Conservation (phyloP, 2,329 filamentous ascomycete species). For the Dactylonectria macrodidyma region DNA sequence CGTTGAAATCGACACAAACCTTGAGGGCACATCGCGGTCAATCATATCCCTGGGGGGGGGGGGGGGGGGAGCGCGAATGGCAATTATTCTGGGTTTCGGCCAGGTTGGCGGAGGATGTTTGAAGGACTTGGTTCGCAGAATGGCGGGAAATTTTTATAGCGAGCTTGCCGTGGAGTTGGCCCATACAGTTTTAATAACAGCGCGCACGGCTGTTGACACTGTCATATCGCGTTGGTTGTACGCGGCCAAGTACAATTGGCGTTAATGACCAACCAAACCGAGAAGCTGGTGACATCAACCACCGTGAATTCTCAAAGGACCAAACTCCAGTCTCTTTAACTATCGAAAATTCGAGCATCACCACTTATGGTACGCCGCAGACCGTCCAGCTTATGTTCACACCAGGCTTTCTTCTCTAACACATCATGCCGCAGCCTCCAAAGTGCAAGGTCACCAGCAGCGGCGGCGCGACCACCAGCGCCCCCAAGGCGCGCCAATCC, state of each 20-base stretch:
- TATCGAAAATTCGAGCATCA: not conserved
- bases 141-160: slow-evolving; percentile 34
- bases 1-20: slow-evolving; percentile 38
- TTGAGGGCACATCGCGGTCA: slow-evolving; percentile 25
- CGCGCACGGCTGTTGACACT: slow-evolving; percentile 17
- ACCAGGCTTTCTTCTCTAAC: not conserved
- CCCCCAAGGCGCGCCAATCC: slow-evolving; percentile 73
- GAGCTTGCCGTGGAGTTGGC: slow-evolving; percentile 15
- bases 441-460: slow-evolving; percentile 63
- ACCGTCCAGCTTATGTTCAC: too few species aligned
- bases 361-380: slow-evolving; percentile 21
- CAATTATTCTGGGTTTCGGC: slow-evolving; percentile 3
- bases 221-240: slow-evolving; percentile 17
- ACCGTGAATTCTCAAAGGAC: slow-evolving; percentile 26
- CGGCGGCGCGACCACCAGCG: slow-evolving; percentile 43
- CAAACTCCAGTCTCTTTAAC: not conserved
- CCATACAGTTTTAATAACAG: slow-evolving; percentile 30
- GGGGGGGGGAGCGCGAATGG: slow-evolving; percentile 26
- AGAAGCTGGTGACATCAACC: slow-evolving; percentile 41
- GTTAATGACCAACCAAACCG: slow-evolving; percentile 14
- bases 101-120: slow-evolving; percentile 23
- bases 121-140: not conserved
- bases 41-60: slow-evolving; percentile 29
- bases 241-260: slow-evolving; percentile 12
- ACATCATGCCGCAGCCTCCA: slow-evolving; percentile 59